phyloP scores from a whole-genome alignment of 1,284 basidiomycete species.

The Moesziomyces sp. region DNA sequence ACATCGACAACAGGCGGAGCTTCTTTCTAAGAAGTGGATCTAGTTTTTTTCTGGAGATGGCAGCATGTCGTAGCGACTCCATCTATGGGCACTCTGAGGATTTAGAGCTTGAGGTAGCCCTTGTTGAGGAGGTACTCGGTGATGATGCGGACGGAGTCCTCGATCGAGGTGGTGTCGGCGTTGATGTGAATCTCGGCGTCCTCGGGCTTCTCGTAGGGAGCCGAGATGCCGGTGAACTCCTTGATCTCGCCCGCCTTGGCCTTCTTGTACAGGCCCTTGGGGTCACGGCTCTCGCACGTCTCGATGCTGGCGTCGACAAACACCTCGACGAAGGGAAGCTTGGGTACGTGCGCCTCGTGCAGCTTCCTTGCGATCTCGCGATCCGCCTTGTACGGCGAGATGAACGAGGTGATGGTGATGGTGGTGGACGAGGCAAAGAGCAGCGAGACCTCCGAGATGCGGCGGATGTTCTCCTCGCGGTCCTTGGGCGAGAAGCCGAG shows the following conservation, averaged over 20 bases:
- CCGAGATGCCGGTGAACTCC: conserved; percentile 97
- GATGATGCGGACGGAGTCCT: conserved; percentile 83
- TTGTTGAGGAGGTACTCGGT: conserved; percentile 80
- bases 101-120: conserved; percentile 62
- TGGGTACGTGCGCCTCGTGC: conserved; percentile 74
- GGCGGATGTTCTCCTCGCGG: conserved; percentile 94
- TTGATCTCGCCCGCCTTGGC: conserved; percentile 95
- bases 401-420: conserved; percentile 93
- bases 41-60: neutral
- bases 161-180: conserved; percentile 83
- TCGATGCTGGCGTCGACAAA: conserved; percentile 91
- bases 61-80: neutral
- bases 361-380: conserved; percentile 84
- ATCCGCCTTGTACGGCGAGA: conserved; percentile 92
- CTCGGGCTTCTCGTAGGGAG: conserved; percentile 92
- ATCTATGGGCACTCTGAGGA: neutral
- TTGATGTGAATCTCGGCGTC: conserved; percentile 91
- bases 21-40: too few species aligned
- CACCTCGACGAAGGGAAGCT: conserved; percentile 86
- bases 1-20: too few species aligned
- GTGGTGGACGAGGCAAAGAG: conserved; percentile 89
- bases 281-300: conserved; percentile 91
- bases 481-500: conserved; percentile 95
- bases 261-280: conserved; percentile 98
- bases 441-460: conserved; percentile 96